Conservation (phyloP, 2,329 filamentous ascomycete species). For the Pseudogymnoascus sp. region DNA sequence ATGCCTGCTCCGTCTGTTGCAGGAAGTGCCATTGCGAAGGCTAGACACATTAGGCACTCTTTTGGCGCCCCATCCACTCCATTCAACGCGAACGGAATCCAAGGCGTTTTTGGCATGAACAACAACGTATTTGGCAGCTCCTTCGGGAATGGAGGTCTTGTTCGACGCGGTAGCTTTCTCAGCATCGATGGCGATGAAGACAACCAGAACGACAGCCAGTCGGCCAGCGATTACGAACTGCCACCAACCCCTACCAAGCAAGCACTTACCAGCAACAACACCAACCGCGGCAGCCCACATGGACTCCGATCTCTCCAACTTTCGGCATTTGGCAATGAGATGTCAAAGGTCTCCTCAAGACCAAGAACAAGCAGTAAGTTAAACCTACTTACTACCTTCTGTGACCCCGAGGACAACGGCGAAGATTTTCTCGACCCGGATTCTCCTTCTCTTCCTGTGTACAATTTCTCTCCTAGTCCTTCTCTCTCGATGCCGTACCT, state of each 20-base stretch:
- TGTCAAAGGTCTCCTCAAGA: conserved; percentile 20
- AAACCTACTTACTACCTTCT: conserved; percentile 25
- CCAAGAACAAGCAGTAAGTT: conserved; percentile 32
- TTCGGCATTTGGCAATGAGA: conserved; percentile 23
- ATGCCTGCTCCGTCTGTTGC: conserved; percentile 48
- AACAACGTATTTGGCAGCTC: conserved; percentile 55
- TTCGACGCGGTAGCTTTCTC: conserved; percentile 59
- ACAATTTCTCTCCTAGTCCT: conserved; percentile 29
- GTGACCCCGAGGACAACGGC: conserved; percentile 22
- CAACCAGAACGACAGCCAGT: conserved; percentile 51
- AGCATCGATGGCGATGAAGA: conserved; percentile 73
- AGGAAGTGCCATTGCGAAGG: conserved; percentile 54
- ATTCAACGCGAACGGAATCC: conserved; percentile 54
- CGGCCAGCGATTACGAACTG: conserved; percentile 59
- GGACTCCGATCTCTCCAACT: conserved; percentile 22
- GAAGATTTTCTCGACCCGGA: conserved; percentile 26
- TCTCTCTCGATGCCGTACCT: conserved; percentile 35
- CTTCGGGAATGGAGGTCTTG: conserved; percentile 38
- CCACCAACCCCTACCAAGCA: conserved; percentile 94
- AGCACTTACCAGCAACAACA: conserved; percentile 26
- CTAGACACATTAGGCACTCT: conserved; percentile 59
- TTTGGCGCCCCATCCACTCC: conserved; percentile 78
- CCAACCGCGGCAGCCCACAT: conserved; percentile 25
- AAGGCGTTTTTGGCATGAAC: conserved; percentile 45
- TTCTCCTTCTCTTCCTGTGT: conserved; percentile 29